phyloP scores from a whole-genome alignment of 495 filamentous ascomycete genomes.

The Neurospora africana region DNA sequence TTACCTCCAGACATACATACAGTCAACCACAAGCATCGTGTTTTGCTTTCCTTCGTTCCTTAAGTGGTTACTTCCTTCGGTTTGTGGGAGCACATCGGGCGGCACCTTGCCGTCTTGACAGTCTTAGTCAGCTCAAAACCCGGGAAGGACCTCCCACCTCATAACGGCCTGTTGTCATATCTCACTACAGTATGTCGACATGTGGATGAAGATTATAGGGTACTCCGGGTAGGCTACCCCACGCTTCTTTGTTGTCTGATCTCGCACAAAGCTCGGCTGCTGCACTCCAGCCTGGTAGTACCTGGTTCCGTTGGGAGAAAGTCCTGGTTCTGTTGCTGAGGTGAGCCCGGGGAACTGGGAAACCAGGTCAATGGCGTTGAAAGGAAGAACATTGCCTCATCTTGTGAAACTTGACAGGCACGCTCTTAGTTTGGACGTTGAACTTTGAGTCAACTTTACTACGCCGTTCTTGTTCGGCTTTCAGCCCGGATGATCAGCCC shows the following conservation, averaged over 20 bases:
- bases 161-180: neutral
- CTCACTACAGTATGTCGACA: neutral
- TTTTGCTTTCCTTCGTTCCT: neutral
- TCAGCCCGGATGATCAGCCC: neutral
- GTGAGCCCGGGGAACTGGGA: neutral
- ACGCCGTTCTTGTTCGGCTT: neutral
- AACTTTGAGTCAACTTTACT: neutral
- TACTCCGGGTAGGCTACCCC: neutral
- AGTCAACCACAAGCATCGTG: neutral
- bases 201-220: neutral
- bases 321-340: neutral
- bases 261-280: neutral
- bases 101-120: neutral
- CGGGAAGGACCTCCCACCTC: neutral
- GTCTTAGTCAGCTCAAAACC: neutral
- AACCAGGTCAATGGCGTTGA: neutral
- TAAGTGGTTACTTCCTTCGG: neutral
- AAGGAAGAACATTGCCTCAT: neutral
- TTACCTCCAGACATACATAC: neutral
- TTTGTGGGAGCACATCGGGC: neutral
- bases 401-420: neutral
- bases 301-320: neutral
- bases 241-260: neutral
- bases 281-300: neutral
- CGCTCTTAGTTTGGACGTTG: neutral